Evolutionary conservation across 1,139 yeast species (phyloP).

Genomic region (Geotrichum bryndzae): DNA sequence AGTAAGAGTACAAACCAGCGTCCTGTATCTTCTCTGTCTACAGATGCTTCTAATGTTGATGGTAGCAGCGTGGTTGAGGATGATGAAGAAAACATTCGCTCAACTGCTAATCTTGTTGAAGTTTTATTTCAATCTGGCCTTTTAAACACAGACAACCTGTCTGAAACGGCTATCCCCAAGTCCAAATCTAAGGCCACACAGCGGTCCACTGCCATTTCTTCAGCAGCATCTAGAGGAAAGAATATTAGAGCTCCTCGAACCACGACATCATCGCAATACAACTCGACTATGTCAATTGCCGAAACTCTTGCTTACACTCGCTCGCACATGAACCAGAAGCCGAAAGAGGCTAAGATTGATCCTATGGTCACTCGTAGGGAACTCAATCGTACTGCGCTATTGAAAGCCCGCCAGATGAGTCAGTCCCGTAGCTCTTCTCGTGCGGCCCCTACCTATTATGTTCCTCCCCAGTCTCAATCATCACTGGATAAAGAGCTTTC

Average conservation of each 20-base stretch:
- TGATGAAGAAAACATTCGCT: conserved; percentile 9
- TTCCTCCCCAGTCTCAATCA: conserved; percentile 1
- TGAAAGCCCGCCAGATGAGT: conserved; percentile 9
- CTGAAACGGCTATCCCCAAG: background rate
- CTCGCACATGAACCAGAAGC: conserved; percentile 31
- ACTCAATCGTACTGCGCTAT: conserved; percentile 7
- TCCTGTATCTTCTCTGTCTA: background rate
- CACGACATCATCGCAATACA: conserved; percentile 25
- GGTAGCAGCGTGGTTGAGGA: background rate
- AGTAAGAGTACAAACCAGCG: background rate
- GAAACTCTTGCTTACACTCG: conserved; percentile 58
- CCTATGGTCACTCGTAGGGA: conserved; percentile 27
- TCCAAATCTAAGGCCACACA: background rate
- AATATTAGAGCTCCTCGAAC: background rate
- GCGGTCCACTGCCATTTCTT: background rate
- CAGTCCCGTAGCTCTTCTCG: conserved; percentile 24
- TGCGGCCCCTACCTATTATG: conserved; percentile 17
- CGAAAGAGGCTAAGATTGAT: conserved; percentile 24
- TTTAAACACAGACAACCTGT: conserved; percentile 9
- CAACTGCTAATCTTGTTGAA: conserved; percentile 15
- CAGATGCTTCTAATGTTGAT: background rate
- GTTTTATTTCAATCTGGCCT: conserved; percentile 10
- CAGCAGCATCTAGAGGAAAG: conserved; percentile 1
- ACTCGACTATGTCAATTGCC: conserved; percentile 49
- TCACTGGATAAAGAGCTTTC: conserved; percentile 4